Conservation (phyloP, 2,329 filamentous ascomycete species). For the Sarocladium strictum region DNA sequence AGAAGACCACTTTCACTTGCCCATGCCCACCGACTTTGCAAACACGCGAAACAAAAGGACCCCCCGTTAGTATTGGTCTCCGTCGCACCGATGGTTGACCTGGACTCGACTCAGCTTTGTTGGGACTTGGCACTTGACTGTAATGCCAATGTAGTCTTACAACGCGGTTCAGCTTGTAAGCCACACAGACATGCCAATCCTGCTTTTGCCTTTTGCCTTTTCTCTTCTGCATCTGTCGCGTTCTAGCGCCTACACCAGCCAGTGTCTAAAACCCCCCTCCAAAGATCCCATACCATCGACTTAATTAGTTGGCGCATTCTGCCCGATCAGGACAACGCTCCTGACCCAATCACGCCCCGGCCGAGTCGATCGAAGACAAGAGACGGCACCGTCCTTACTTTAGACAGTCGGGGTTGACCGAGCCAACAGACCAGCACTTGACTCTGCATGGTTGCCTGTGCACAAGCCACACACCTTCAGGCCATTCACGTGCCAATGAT, state of each 20-base stretch:
- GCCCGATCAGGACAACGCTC: background rate
- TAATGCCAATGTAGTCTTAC: too few species aligned
- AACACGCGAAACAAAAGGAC: slow-evolving; percentile 6
- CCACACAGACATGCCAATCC: too few species aligned
- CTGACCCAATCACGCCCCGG: background rate
- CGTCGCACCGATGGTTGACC: too few species aligned
- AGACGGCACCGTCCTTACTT: too few species aligned
- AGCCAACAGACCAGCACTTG: background rate
- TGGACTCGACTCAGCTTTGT: too few species aligned
- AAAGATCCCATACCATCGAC: too few species aligned
- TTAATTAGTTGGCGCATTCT: background rate
- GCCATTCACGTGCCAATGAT: slow-evolving; percentile 3
- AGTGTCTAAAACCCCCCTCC: background rate
- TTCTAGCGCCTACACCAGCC: background rate
- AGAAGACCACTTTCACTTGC: too few species aligned
- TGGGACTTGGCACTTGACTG: too few species aligned
- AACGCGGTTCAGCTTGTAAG: too few species aligned
- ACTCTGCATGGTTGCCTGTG: background rate
- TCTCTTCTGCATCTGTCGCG: too few species aligned
- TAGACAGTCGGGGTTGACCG: background rate
- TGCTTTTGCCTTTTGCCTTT: too few species aligned
- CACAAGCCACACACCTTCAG: background rate
- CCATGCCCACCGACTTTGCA: background rate
- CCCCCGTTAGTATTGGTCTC: too few species aligned
- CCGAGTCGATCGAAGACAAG: background rate